phyloP scores from a whole-genome alignment of 805 yeast genomes.

The Ogataea methylovora region DNA sequence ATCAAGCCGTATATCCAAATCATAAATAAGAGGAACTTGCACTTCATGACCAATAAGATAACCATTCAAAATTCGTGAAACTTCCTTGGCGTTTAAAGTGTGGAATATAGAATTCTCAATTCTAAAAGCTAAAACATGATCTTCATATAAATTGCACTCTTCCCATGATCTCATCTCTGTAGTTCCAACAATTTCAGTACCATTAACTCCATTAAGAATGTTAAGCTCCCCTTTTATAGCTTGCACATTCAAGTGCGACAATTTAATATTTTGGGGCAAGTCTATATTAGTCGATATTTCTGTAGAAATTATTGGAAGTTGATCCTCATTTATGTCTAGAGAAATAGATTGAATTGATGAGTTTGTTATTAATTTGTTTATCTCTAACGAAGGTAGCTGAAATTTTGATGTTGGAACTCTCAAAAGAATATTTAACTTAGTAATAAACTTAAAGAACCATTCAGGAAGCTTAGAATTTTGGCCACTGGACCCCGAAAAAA shows the following conservation, averaged over 20 bases:
- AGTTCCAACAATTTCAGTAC: background rate
- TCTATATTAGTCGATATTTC: background rate
- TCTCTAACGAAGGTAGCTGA: background rate
- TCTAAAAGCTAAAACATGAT: slow-evolving; percentile 2
- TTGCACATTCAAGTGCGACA: slow-evolving; percentile 1
- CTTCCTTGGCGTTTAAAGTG: background rate
- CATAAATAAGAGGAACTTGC: slow-evolving; percentile 1
- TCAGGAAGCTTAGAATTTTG: background rate
- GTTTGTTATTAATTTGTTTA: slow-evolving; percentile 2
- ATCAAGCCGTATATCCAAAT: slow-evolving; percentile 12
- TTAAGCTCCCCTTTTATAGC: slow-evolving; percentile 3
- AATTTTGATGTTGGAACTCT: background rate
- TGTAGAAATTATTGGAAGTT: slow-evolving; percentile 2
- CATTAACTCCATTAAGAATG: background rate
- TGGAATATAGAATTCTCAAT: slow-evolving; percentile 5
- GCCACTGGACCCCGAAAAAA: slow-evolving; percentile 4
- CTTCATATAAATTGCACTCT: slow-evolving; percentile 12
- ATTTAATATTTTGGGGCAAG: slow-evolving; percentile 3
- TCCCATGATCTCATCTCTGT: slow-evolving; percentile 10
- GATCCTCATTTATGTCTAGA: slow-evolving; percentile 3
- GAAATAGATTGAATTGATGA: slow-evolving; percentile 3
- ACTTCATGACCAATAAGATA: too few relatives aligned
- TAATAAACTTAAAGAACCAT: slow-evolving; percentile 7
- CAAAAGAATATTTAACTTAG: slow-evolving; percentile 1
- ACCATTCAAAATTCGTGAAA: too few relatives aligned